These are phyloP conservation scores for Colletotrichum camelliae DNA, from an alignment of 2,329 filamentous ascomycete genomes.

Conservation along the genomic window DNA sequence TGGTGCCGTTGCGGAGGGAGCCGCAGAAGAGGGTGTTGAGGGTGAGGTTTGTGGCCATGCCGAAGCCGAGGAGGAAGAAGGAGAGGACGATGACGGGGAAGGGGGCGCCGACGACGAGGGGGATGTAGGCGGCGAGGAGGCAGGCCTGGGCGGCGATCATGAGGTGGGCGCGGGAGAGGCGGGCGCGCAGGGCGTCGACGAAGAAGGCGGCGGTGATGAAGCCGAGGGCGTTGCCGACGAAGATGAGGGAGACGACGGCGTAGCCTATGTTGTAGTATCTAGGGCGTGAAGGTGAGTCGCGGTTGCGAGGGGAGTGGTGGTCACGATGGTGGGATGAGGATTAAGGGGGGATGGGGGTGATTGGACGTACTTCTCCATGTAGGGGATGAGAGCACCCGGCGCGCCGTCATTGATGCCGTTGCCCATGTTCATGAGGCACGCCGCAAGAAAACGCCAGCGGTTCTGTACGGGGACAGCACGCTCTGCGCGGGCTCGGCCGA, in stretches of 20 bases:
- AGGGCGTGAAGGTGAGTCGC: background rate
- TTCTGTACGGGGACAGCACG: constrained; percentile 70
- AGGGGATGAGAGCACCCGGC: constrained; percentile 80
- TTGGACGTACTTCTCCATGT: constrained; percentile 67
- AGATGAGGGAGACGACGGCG: constrained; percentile 80
- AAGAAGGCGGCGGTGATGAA: constrained; percentile 77
- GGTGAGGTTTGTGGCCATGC: constrained; percentile 60
- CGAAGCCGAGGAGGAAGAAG: constrained; percentile 72
- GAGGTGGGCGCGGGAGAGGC: constrained; percentile 69
- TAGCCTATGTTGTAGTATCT: constrained; percentile 78
- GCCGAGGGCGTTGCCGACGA: constrained; percentile 77
- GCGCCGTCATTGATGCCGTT: constrained; percentile 78
- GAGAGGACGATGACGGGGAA: constrained; percentile 70
- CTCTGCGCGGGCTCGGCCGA: constrained; percentile 57
- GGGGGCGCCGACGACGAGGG: constrained; percentile 71
- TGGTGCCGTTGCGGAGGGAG: constrained; percentile 57
- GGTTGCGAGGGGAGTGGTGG: background rate
- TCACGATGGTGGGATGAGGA: background rate
- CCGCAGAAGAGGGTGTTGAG: constrained; percentile 66
- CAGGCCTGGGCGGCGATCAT: constrained; percentile 63
- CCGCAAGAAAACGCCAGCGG: constrained; percentile 68
- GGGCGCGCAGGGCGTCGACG: constrained; percentile 65
- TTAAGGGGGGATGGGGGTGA: background rate
- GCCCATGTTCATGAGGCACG: constrained; percentile 70
- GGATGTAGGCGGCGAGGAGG: constrained; percentile 66